phyloP scores from a whole-genome alignment of 495 filamentous ascomycete species.

The Aspergillus avenaceus region DNA sequence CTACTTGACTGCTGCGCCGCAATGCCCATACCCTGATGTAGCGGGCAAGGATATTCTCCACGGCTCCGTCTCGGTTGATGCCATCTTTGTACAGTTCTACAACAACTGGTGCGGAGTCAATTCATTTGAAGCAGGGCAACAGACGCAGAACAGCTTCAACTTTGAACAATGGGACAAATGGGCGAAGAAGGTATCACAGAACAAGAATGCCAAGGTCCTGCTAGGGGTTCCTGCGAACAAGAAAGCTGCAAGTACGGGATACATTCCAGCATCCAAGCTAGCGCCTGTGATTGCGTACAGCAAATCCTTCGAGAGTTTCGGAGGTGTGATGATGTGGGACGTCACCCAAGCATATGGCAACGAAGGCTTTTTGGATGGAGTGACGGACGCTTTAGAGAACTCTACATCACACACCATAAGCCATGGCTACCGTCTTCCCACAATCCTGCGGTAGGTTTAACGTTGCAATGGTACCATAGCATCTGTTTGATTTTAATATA shows the following conservation, averaged over 20 bases:
- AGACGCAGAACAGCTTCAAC: constrained; percentile 59
- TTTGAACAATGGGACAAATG: constrained; percentile 69
- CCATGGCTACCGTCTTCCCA: background rate
- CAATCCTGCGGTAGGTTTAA: background rate
- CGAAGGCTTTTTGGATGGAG: constrained; percentile 47
- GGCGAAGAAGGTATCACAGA: constrained; percentile 57
- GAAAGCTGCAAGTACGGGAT: constrained; percentile 55
- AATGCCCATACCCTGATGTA: constrained; percentile 62
- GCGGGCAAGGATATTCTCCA: constrained; percentile 55
- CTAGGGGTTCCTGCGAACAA: constrained; percentile 62
- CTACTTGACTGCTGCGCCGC: constrained; percentile 63
- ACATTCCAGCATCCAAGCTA: constrained; percentile 43
- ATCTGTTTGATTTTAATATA: too few relatives aligned
- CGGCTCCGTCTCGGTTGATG: constrained; percentile 53
- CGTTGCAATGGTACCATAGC: too few relatives aligned
- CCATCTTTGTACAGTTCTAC: constrained; percentile 70
- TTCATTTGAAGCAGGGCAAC: constrained; percentile 41
- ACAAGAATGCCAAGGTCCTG: constrained; percentile 60
- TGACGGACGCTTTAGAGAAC: constrained; percentile 24
- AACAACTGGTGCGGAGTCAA: constrained; percentile 66
- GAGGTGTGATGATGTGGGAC: constrained; percentile 74
- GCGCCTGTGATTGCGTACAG: constrained; percentile 44
- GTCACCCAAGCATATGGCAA: constrained; percentile 58
- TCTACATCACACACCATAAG: background rate
- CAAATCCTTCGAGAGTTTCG: constrained; percentile 56